These are phyloP conservation scores for Megacollybia marginata DNA, from an alignment of 768 basidiomycete genomes.

Conservation along the genomic window DNA sequence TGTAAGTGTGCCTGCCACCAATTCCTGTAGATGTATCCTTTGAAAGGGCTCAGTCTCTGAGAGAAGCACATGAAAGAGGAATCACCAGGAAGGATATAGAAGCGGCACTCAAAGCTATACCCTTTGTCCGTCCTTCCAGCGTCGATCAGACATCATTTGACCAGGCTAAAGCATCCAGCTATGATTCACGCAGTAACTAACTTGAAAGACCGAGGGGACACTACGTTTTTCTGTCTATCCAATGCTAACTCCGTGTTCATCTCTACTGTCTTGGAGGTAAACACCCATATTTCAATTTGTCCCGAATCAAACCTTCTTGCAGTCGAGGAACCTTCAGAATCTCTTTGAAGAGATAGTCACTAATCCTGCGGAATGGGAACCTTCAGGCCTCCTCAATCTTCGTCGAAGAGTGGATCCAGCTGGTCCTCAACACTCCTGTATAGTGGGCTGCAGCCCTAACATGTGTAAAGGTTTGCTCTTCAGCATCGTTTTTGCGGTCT, in stretches of 20 bases:
- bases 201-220: constrained; percentile 58
- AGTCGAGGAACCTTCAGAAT: constrained; percentile 68
- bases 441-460: constrained; percentile 86
- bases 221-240: constrained; percentile 86
- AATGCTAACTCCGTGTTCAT: constrained; percentile 94
- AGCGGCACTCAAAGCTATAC: constrained; percentile 69
- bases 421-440: constrained; percentile 77
- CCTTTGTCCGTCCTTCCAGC: constrained; percentile 55
- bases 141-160: background rate
- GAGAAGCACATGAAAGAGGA: constrained; percentile 63
- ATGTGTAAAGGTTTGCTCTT: constrained; percentile 85
- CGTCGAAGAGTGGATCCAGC: constrained; percentile 67
- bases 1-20: constrained; percentile 43
- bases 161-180: constrained; percentile 73
- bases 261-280: constrained; percentile 76
- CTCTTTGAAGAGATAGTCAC: constrained; percentile 84
- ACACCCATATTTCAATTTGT: background rate
- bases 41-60: constrained; percentile 58
- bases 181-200: constrained; percentile 86
- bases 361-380: constrained; percentile 84
- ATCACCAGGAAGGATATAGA: constrained; percentile 71
- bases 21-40: constrained; percentile 3
- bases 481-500: background rate
- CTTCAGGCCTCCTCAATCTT: constrained; percentile 64
- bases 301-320: constrained; percentile 1